Conservation (phyloP, 2,329 filamentous ascomycete genomes). For the Ophiostoma quercus region DNA sequence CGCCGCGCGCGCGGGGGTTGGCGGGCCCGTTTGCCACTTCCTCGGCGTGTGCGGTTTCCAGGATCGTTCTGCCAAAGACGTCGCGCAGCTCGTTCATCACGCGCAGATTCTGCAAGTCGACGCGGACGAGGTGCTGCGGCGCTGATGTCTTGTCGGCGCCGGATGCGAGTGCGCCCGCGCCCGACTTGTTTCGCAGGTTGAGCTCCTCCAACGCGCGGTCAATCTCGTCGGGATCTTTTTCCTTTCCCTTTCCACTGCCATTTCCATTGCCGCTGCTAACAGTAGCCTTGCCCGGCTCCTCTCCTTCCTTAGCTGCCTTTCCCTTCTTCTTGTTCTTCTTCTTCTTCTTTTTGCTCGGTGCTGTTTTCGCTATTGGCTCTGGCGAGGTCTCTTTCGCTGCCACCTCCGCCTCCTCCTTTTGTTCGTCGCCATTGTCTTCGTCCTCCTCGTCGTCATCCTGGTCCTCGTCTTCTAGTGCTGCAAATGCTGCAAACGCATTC, state of each 20-base stretch:
- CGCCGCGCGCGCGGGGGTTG: slow-evolving; percentile 30
- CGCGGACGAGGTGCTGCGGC: not conserved
- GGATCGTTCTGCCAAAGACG: slow-evolving; percentile 54
- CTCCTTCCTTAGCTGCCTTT: not conserved
- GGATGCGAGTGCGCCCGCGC: not conserved
- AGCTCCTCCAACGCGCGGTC: slow-evolving; percentile 50
- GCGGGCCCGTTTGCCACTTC: slow-evolving; percentile 37
- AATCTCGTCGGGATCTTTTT: slow-evolving; percentile 47
- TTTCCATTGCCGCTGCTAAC: not conserved
- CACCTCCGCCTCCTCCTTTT: slow-evolving; percentile 22
- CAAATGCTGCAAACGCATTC: slow-evolving; percentile 44
- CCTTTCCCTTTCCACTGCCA: not conserved
- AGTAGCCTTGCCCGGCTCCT: not conserved
- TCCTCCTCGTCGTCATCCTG: slow-evolving; percentile 30
- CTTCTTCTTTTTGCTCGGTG: slow-evolving; percentile 14
- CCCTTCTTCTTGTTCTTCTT: slow-evolving; percentile 10
- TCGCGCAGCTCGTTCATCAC: slow-evolving; percentile 83
- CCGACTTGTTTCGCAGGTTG: slow-evolving; percentile 25
- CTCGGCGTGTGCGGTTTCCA: slow-evolving; percentile 48
- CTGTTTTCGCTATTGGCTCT: not conserved
- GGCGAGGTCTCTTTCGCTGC: not conserved
- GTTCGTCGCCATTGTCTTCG: slow-evolving; percentile 36
- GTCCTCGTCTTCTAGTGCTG: slow-evolving; percentile 44
- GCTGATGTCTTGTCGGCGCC: not conserved
- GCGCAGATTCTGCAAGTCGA: slow-evolving; percentile 48